These are phyloP conservation scores for Nothophytophthora sp. DNA, from an alignment of 352 stramenopile genomes.

Conservation along the genomic window DNA sequence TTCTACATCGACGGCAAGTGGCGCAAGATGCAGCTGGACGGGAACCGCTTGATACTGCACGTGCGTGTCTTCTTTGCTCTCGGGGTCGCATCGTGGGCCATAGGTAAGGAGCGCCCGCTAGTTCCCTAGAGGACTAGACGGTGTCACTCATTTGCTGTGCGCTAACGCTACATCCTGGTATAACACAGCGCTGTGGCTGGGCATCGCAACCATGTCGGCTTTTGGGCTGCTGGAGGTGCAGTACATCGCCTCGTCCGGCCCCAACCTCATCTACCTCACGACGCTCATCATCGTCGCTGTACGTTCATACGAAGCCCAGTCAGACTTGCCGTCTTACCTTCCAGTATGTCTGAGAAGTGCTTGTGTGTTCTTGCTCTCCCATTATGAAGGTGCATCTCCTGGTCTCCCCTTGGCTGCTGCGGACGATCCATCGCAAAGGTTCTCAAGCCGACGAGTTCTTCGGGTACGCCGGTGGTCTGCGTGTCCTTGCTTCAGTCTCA, in stretches of 20 bases:
- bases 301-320: slow-evolving; percentile 12
- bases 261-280: slow-evolving; percentile 67
- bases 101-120: slow-evolving; percentile 37
- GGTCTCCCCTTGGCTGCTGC: slow-evolving; percentile 56
- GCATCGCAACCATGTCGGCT: slow-evolving; percentile 44
- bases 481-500: not conserved
- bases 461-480: slow-evolving; percentile 19
- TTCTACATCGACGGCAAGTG: slow-evolving; percentile 75
- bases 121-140: not conserved
- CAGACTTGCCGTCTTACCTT: not conserved
- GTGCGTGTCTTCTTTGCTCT: slow-evolving; percentile 64
- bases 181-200: slow-evolving; percentile 61
- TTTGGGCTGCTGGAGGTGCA: slow-evolving; percentile 68
- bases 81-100: slow-evolving; percentile 42
- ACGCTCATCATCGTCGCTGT: slow-evolving; percentile 63
- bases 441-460: slow-evolving; percentile 74
- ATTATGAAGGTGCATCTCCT: slow-evolving; percentile 57
- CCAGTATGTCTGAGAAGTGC: not conserved
- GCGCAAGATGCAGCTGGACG: slow-evolving; percentile 54
- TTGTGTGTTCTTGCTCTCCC: not conserved
- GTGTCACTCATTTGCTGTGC: not conserved
- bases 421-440: slow-evolving; percentile 68
- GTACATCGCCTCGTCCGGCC: slow-evolving; percentile 47
- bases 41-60: slow-evolving; percentile 71
- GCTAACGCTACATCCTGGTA: too few species aligned